Conservation (phyloP, 2,329 filamentous ascomycete genomes). For the Chlorencoelia australis region DNA sequence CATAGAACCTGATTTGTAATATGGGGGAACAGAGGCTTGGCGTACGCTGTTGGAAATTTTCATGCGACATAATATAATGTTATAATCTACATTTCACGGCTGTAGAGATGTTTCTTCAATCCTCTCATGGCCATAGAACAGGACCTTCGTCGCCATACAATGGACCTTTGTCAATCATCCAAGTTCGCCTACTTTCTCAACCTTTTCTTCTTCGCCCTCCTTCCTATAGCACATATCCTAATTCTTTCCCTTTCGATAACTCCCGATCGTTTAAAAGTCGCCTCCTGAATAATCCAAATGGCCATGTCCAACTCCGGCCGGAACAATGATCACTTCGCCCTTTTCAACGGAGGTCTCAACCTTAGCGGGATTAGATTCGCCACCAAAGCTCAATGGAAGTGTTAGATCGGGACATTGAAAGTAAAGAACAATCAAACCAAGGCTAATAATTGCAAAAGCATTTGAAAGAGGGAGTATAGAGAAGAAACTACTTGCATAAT, state of each 20-base stretch:
- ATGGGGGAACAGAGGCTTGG: no score
- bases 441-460: no score
- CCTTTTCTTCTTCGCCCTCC: constrained; percentile 42
- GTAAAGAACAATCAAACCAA: no score
- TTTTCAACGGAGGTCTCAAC: constrained; percentile 45
- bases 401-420: no score
- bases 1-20: no score
- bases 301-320: constrained; percentile 55
- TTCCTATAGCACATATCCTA: constrained; percentile 69
- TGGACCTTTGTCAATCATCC: constrained; percentile 49
- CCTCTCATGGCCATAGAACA: no score
- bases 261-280: constrained; percentile 57
- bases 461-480: no score
- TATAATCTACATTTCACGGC: neutral
- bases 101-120: no score
- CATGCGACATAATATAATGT: constrained; percentile 7
- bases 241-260: constrained; percentile 43
- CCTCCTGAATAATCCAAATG: constrained; percentile 45
- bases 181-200: constrained; percentile 37
- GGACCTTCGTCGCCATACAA: constrained; percentile 47
- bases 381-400: constrained; percentile 55
- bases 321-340: constrained; percentile 56
- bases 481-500: constrained; percentile 44
- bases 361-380: constrained; percentile 46
- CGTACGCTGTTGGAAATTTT: neutral